A percentile compares a stretch with the other conserved stretches of the same genome.
Evolutionary conservation across 208 protist species (phyloP).

Genomic region (Herpetomonas tarakana): DNA sequence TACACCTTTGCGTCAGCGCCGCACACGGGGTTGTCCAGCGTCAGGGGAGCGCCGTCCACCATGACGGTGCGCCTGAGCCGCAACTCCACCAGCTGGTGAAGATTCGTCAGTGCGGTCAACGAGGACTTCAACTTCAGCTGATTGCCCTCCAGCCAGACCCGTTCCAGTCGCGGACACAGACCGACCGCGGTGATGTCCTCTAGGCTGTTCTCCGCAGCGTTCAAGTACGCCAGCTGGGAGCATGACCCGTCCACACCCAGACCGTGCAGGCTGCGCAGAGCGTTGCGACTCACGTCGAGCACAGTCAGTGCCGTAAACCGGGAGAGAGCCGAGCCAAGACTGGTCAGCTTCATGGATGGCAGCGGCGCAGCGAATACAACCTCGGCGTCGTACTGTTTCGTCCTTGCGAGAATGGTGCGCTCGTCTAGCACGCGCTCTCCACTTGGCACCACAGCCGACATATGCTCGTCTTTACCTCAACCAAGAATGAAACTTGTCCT

Average conservation of each 20-base stretch:
- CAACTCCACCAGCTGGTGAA: slow-evolving; percentile 43
- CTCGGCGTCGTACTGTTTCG: slow-evolving; percentile 59
- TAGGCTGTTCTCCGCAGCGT: slow-evolving; percentile 68
- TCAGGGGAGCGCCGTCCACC: slow-evolving; percentile 29
- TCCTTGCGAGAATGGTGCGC: background rate
- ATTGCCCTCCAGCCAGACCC: slow-evolving; percentile 64
- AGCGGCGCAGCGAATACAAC: slow-evolving; percentile 39
- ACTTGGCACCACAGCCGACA: too few species aligned
- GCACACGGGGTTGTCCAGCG: slow-evolving; percentile 81
- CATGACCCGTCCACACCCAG: slow-evolving; percentile 30
- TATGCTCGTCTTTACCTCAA: too few species aligned
- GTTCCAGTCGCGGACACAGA: slow-evolving; percentile 24
- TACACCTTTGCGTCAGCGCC: slow-evolving; percentile 27
- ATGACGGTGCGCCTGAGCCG: slow-evolving; percentile 34
- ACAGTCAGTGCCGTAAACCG: slow-evolving; percentile 37
- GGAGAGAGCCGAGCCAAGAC: slow-evolving; percentile 35
- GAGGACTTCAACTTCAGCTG: slow-evolving; percentile 29
- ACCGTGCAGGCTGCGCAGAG: slow-evolving; percentile 46
- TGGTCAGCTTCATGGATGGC: slow-evolving; percentile 8
- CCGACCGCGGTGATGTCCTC: slow-evolving; percentile 32
- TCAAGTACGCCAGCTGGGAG: slow-evolving; percentile 46
- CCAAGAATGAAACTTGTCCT: too few species aligned
- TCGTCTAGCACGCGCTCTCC: too few species aligned
- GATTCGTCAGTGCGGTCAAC: slow-evolving; percentile 29
- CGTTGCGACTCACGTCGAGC: slow-evolving; percentile 68